phyloP scores from a whole-genome alignment of 345 rosid genomes.

The Moricandia moricandioides region DNA sequence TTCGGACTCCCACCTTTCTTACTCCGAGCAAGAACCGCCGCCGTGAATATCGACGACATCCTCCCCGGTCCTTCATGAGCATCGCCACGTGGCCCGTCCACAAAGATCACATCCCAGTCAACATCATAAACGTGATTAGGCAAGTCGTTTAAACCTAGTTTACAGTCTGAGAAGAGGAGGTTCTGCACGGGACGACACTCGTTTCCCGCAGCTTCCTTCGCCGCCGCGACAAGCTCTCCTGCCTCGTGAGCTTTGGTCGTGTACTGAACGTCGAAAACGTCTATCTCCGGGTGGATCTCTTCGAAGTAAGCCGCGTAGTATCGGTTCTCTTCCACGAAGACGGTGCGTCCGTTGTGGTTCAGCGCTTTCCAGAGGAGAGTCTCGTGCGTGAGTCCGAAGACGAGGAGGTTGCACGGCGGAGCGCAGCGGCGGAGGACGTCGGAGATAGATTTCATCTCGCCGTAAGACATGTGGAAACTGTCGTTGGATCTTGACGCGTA shows the following conservation, averaged over 20 bases:
- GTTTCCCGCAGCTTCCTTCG: constrained; percentile 54
- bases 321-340: constrained; percentile 84
- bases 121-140: constrained; percentile 93
- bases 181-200: constrained; percentile 95
- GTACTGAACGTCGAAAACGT: constrained; percentile 90
- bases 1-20: constrained; percentile 69
- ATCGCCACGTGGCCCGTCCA: constrained; percentile 93
- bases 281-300: constrained; percentile 84
- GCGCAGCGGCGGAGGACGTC: constrained; percentile 80
- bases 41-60: constrained; percentile 87
- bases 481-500: constrained; percentile 82
- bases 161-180: constrained; percentile 88
- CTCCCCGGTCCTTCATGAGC: constrained; percentile 64
- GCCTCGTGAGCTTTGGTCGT: constrained; percentile 70
- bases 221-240: constrained; percentile 54
- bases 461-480: constrained; percentile 65
- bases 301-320: constrained; percentile 93
- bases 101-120: constrained; percentile 90
- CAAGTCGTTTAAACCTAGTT: constrained; percentile 77
- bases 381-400: constrained; percentile 92
- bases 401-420: constrained; percentile 80
- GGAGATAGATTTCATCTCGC: constrained; percentile 74
- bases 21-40: constrained; percentile 86
- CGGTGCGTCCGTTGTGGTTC: constrained; percentile 83
- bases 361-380: constrained; percentile 93